Conservation (phyloP, 805 yeast genomes). For the Lipomyces sp. region DNA sequence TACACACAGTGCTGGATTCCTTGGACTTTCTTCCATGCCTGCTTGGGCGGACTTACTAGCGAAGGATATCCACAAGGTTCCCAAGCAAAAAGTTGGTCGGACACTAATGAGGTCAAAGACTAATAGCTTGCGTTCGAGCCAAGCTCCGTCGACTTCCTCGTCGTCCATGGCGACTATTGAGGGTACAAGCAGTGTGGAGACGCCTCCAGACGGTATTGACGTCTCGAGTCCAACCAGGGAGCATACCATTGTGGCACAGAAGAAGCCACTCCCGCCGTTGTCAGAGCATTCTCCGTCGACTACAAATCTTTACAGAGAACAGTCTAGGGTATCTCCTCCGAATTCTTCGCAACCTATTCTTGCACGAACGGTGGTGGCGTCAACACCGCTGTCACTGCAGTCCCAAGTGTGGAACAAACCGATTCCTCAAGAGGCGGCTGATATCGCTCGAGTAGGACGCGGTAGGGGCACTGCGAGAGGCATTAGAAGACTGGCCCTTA, state of each 20-base stretch:
- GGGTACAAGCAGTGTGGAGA: slow-evolving; percentile 21
- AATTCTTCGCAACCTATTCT: too few species aligned
- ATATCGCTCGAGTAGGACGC: slow-evolving; percentile 11
- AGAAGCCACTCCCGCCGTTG: too few species aligned
- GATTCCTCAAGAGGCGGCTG: slow-evolving; percentile 7
- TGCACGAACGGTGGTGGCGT: too few species aligned
- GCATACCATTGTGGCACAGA: too few species aligned
- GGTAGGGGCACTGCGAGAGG: slow-evolving; percentile 1
- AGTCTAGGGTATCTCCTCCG: background rate
- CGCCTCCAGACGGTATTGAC: slow-evolving; percentile 18
- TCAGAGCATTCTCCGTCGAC: background rate
- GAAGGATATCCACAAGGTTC: slow-evolving; percentile 49
- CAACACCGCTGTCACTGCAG: slow-evolving; percentile 3
- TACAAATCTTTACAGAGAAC: background rate
- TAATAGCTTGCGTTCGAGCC: background rate
- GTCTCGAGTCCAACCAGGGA: too few species aligned
- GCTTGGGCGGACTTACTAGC: slow-evolving; percentile 44
- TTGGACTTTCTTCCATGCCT: slow-evolving; percentile 36
- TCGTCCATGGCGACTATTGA: slow-evolving; percentile 15
- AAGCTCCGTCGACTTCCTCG: slow-evolving; percentile 16
- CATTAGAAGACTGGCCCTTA: slow-evolving; percentile 9
- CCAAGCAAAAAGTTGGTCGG: slow-evolving; percentile 30
- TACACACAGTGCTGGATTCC: slow-evolving; percentile 38
- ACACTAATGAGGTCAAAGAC: slow-evolving; percentile 7
- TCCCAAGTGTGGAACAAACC: background rate